Evolutionary conservation across 1,139 yeast species (phyloP).

Genomic region (Geotrichum europaeum): DNA sequence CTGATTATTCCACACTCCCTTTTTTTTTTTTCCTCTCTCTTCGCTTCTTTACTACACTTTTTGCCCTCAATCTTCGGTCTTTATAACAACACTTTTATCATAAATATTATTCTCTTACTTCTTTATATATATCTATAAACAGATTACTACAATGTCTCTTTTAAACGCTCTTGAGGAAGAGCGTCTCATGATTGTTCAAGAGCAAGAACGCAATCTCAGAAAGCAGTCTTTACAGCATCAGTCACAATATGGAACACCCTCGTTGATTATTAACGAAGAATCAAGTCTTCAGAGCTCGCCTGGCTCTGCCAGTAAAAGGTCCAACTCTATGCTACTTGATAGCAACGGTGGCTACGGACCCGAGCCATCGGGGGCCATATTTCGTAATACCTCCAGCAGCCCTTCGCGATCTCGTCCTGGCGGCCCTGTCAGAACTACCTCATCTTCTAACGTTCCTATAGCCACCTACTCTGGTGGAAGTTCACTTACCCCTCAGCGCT

Average conservation of each 20-base stretch:
- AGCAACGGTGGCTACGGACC: neutral
- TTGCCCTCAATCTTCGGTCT: no score
- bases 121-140: neutral
- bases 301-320: neutral
- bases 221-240: neutral
- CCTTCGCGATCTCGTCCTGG: slow-evolving; percentile 1
- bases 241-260: neutral
- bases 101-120: neutral
- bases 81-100: neutral
- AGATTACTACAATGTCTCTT: slow-evolving; percentile 36
- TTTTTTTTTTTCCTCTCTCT: no score
- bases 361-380: neutral
- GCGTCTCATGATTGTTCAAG: slow-evolving; percentile 34
- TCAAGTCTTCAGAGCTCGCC: neutral
- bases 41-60: no score
- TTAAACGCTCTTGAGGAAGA: slow-evolving; percentile 45
- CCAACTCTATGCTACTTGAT: slow-evolving; percentile 2
- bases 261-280: neutral
- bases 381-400: neutral
- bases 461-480: neutral
- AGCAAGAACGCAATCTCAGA: neutral
- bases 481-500: slow-evolving; percentile 4
- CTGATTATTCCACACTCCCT: neutral
- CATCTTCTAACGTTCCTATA: neutral
- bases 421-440: neutral